phyloP scores from a whole-genome alignment of 495 filamentous ascomycete species.

The Jackrogersella multiformis region DNA sequence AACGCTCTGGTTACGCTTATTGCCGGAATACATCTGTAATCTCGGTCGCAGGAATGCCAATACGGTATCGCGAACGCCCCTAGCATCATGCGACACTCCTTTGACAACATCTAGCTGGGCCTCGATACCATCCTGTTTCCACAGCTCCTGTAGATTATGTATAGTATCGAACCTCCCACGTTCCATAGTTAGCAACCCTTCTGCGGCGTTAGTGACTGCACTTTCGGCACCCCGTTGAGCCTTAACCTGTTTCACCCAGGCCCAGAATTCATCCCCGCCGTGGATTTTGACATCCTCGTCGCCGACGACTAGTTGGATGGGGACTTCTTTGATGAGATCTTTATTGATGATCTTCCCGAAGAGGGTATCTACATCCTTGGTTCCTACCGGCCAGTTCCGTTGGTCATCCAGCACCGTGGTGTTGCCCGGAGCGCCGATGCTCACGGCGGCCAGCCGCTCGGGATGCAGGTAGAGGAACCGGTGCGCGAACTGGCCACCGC shows the following conservation, averaged over 20 bases:
- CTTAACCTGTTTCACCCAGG: constrained; percentile 31
- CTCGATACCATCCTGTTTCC: constrained; percentile 34
- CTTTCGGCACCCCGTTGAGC: background rate
- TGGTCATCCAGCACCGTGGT: constrained; percentile 33
- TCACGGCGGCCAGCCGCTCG: constrained; percentile 37
- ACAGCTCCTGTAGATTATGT: constrained; percentile 14
- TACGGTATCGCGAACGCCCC: constrained; percentile 28
- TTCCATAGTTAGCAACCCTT: constrained; percentile 6
- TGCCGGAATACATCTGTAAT: constrained; percentile 2
- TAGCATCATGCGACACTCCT: constrained; percentile 29
- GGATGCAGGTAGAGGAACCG: constrained; percentile 47
- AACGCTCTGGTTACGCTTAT: background rate
- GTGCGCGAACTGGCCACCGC: constrained; percentile 46
- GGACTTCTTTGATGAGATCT: constrained; percentile 32
- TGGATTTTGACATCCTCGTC: constrained; percentile 29
- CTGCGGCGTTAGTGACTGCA: background rate
- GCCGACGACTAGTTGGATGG: constrained; percentile 41
- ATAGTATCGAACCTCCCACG: constrained; percentile 29
- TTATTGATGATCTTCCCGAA: constrained; percentile 33
- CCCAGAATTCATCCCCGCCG: constrained; percentile 39
- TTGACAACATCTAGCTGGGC: constrained; percentile 30
- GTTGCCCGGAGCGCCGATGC: constrained; percentile 43
- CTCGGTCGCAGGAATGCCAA: constrained; percentile 24
- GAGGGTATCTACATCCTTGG: constrained; percentile 34
- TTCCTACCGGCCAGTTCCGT: constrained; percentile 36